Evolutionary conservation across 306 rosid species (phyloP).

Genomic region (Pterocarpus santalinus): DNA sequence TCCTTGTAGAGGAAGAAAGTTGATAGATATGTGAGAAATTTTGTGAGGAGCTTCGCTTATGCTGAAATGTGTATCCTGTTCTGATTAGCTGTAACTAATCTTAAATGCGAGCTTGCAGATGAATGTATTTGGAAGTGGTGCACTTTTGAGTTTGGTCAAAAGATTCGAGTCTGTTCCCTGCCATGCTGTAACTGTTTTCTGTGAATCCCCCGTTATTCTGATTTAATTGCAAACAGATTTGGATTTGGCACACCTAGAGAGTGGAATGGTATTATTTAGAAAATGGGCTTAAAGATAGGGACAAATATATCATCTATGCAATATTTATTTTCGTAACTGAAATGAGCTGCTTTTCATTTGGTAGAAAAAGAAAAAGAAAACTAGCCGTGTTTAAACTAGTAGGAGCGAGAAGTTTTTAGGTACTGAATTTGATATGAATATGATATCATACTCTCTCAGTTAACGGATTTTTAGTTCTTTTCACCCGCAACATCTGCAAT

Average conservation of each 20-base stretch:
- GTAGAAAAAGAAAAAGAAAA: no score
- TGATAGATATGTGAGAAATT: constrained; percentile 41
- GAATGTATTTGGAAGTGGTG: constrained; percentile 15
- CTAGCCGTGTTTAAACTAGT: no score
- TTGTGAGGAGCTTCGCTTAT: constrained; percentile 12
- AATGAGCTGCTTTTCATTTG: no score
- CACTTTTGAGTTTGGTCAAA: neutral
- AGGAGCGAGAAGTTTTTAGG: no score
- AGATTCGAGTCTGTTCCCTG: neutral
- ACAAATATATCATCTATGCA: neutral
- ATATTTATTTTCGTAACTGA: neutral
- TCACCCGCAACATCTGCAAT: no score
- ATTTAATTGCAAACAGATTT: constrained; percentile 13
- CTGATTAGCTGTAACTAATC: constrained; percentile 26
- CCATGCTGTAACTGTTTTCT: neutral
- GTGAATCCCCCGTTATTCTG: constrained; percentile 11
- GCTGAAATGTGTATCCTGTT: constrained; percentile 36
- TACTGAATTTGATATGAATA: no score
- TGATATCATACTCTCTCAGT: no score
- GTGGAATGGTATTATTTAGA: neutral
- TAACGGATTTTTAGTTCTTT: no score
- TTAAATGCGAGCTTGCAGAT: constrained; percentile 1
- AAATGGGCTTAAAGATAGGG: constrained; percentile 5
- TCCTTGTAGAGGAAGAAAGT: constrained; percentile 84
- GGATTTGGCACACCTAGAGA: neutral